Evolutionary conservation across 208 protist genomes (phyloP).

Genomic region (Borovskyia barvae): DNA sequence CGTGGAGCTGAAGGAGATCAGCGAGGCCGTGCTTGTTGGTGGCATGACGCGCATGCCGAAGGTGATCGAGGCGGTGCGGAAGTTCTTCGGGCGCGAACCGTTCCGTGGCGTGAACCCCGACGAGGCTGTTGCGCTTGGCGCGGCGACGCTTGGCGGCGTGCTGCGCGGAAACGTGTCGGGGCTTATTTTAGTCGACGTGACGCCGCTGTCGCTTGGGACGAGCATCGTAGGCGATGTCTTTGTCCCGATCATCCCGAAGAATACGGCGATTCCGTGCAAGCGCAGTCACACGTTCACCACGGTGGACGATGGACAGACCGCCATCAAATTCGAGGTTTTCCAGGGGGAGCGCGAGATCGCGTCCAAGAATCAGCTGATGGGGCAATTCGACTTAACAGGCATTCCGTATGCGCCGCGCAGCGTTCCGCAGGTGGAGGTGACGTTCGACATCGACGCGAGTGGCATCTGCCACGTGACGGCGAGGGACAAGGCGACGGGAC

Average conservation of each 20-base stretch:
- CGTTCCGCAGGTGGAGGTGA: constrained; percentile 96
- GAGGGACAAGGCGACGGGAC: constrained; percentile 96
- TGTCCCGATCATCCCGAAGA: constrained; percentile 97
- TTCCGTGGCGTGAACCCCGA: constrained; percentile 99
- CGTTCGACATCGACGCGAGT: constrained; percentile 98
- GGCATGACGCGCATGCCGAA: constrained; percentile 98
- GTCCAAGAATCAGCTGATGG: constrained; percentile 94
- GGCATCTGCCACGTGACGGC: constrained; percentile 98
- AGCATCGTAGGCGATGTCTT: constrained; percentile 98
- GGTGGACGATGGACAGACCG: constrained; percentile 77
- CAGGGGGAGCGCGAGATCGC: constrained; percentile 95
- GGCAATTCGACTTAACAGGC: constrained; percentile 93
- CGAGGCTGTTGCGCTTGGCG: constrained; percentile 99
- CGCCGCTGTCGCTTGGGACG: constrained; percentile 98
- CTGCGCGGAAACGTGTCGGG: constrained; percentile 91
- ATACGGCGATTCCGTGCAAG: constrained; percentile 98
- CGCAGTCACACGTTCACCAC: constrained; percentile 93
- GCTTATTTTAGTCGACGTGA: constrained; percentile 98
- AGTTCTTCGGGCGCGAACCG: constrained; percentile 94
- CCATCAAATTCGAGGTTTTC: constrained; percentile 92
- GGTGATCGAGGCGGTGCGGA: constrained; percentile 84
- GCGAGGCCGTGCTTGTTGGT: constrained; percentile 97
- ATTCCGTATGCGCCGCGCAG: constrained; percentile 92
- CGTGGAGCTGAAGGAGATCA: constrained; percentile 87
- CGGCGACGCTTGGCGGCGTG: constrained; percentile 97